Base-by-base conservation (phyloP, 805 yeast genomes). In the Pichia nakasei region DNA sequence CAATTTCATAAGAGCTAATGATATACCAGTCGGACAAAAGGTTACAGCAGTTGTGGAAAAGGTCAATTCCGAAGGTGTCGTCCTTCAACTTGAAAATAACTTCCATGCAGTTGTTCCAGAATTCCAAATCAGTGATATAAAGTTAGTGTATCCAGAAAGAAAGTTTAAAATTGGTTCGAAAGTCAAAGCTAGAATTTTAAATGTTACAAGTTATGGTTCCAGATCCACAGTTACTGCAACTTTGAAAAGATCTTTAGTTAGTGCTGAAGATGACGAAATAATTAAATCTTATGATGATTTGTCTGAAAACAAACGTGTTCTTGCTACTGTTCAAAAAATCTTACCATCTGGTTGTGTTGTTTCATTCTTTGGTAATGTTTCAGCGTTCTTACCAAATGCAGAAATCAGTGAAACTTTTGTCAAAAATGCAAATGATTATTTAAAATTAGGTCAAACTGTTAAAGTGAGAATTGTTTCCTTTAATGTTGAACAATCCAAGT, bases 381-480 rank as follows among this genome's bases (percentile, higher is more conserved):
- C 72, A 51, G 98, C 88, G 0, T 89, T 78, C 59, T 68, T 93
- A 48, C 97, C 98, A 26, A 78, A 80, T 51, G 69, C 81, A 43
- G 97, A 93, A 66, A 85, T 93, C 55, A 82, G 94, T 43, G 97
- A 93, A 64, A 79, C 95, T 1, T 85, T 75, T 59, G 93, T 89
- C 34, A 72, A 70, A 41, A 76, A 78, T 44, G 88, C 96, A 18
- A 76, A 74, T 51, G 91, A 88, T 52, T 83, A 82, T 61, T 72
- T 91, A 53, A 79, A 78, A 51, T 57, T 84, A 15, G 96, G 95
- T 5, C 97, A 93, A 64, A 81, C 96, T 1, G 81, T 93, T 33
- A 63, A 67, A 9, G 94, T 85, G 9, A 77, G 81, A 53, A 67
- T 93, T 17, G 54, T 81, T 35, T 65, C 69, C 33, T 76, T 82